Evolutionary conservation across 2,329 filamentous ascomycete species (phyloP), one percentile per base, ranked within the genome.

Genomic region (Epichloe gansuensis): DNA sequence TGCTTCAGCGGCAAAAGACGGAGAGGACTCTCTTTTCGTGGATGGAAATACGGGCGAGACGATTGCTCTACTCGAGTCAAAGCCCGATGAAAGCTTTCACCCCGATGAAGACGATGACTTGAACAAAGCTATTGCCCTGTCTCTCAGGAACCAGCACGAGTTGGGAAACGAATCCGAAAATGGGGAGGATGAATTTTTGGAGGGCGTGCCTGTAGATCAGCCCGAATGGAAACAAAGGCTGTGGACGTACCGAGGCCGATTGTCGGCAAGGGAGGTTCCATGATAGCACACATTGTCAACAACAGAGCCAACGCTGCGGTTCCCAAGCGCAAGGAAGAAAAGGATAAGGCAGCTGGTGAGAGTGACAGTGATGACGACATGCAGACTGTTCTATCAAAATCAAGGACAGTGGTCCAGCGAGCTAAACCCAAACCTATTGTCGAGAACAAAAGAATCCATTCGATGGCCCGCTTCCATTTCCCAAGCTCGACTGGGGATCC

Each of bases 391-490:
- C 68, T 96, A 48, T 82, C 83, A 9, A 85, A 83, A 56, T 86
- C 87, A 21, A 82, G 85, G 54, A 80, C 77, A 58, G 48, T 31
- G 17, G 61, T 75, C 54, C 80, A 81, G 62, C 75, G 75, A 42
- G 58, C 65, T 3, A 63, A 66, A 43, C 65, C 66, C 17, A 70
- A 67, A 43, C 65, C 66, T 2, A 61, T 71, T 3, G 62, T 68
- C n/a, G 65, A 75, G 9, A 82, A 80, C 48, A 73, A 77, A 80
- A 78, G 58, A 81, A 82, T 59, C 75, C 80, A 0, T 81, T 95
- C 62, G 80, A 81, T 58, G 91, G 91, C 0, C 89, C 91, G 0
- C 68, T 98, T 5, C 93, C 93, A 0, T 98, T 98, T 62, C 90
- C 95, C 60, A 91, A 89, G 62, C 75, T 95, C 1, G 82, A 86